phyloP scores from a whole-genome alignment of 257 asterid genomes.

The Gynochthodes officinalis region DNA sequence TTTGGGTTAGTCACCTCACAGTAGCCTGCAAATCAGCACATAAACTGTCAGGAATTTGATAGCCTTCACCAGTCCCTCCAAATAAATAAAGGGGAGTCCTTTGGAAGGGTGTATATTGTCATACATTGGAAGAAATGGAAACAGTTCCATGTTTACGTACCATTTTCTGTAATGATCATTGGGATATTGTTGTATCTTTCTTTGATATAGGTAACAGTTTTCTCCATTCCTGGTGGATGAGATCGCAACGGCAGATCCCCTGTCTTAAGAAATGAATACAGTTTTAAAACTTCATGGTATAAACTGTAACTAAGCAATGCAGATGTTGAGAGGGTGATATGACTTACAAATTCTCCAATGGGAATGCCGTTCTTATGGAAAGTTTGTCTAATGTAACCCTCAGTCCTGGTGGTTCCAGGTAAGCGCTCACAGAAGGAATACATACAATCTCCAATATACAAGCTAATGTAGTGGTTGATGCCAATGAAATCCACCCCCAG shows the following conservation, averaged over 20 bases:
- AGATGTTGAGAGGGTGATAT: background rate
- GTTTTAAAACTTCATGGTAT: background rate
- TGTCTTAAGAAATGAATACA: slow-evolving; percentile 19
- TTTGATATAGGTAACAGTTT: slow-evolving; percentile 45
- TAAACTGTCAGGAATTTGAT: background rate
- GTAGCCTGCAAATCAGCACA: slow-evolving; percentile 23
- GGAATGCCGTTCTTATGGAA: slow-evolving; percentile 18
- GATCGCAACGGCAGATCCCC: slow-evolving; percentile 15
- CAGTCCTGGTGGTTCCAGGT: slow-evolving; percentile 23
- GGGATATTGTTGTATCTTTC: slow-evolving; percentile 59
- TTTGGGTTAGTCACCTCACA: slow-evolving; percentile 13
- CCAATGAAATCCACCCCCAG: slow-evolving; percentile 30
- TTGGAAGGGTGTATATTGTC: background rate
- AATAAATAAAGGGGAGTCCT: background rate
- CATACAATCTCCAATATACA: slow-evolving; percentile 31
- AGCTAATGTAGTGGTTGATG: slow-evolving; percentile 28
- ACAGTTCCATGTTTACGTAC: slow-evolving; percentile 19
- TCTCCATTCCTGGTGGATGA: slow-evolving; percentile 55
- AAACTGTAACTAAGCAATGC: background rate
- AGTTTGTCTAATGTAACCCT: slow-evolving; percentile 19
- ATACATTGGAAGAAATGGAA: background rate
- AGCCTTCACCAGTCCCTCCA: background rate
- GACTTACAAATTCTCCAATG: slow-evolving; percentile 24
- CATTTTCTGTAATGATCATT: slow-evolving; percentile 57
- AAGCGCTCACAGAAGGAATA: slow-evolving; percentile 23